A percentile compares a stretch with the other conserved stretches of the same genome.
These are phyloP conservation scores for Raddia distichophylla DNA, from an alignment of 176 grass and related monocot genomes.

Conservation along the genomic window DNA sequence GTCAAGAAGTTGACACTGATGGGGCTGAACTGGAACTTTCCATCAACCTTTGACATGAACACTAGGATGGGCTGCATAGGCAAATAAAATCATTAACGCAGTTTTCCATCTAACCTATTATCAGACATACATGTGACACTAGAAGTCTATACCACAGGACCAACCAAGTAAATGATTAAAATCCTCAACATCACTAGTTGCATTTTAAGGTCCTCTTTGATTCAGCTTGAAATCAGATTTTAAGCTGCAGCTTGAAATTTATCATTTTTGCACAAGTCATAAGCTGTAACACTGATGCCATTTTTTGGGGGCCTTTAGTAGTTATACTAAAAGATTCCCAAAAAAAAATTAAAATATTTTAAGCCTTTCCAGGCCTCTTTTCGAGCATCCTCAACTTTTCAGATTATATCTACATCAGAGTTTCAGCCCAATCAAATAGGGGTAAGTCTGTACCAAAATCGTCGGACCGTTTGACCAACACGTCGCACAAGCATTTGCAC, in stretches of 20 bases:
- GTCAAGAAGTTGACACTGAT: constrained; percentile 96
- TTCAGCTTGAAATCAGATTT: too few species aligned
- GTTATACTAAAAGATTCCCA: too few species aligned
- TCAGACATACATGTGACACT: not conserved
- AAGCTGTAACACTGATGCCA: too few species aligned
- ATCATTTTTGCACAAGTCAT: too few species aligned
- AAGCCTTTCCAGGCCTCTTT: too few species aligned
- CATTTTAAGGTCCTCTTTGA: not conserved
- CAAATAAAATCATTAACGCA: constrained; percentile 27
- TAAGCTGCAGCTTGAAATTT: too few species aligned
- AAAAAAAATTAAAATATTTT: too few species aligned
- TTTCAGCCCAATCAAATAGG: too few species aligned
- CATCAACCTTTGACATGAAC: constrained; percentile 97
- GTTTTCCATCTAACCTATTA: not conserved
- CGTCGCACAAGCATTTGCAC: constrained; percentile 4
- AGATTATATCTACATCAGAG: too few species aligned
- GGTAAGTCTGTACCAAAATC: not conserved
- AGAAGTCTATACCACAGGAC: not conserved
- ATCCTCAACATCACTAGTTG: not conserved
- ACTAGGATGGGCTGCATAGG: constrained; percentile 92
- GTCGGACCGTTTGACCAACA: not conserved
- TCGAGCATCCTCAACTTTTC: too few species aligned
- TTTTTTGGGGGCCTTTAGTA: too few species aligned
- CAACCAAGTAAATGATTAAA: not conserved
- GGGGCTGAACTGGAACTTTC: constrained; percentile 94